These are phyloP conservation scores for Paxillus ammoniavirescens DNA, from an alignment of 768 basidiomycete species.

Conservation along the genomic window DNA sequence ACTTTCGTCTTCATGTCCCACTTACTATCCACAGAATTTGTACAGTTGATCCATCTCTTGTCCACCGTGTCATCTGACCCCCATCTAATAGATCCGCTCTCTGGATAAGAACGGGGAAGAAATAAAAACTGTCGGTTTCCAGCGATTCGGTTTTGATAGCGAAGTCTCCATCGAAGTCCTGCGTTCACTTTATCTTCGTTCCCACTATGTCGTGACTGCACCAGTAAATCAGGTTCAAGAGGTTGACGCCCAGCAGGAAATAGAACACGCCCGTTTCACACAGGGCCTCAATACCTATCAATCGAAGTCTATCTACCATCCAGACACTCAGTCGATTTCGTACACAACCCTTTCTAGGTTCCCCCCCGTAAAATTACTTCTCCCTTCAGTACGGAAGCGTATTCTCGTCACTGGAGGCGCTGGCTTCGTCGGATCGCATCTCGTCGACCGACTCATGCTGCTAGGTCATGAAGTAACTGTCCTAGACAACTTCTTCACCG, in stretches of 20 bases:
- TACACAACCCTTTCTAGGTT: conserved; percentile 92
- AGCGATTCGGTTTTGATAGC: conserved; percentile 89
- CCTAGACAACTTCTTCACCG: conserved; percentile 98
- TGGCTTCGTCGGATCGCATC: conserved; percentile 98
- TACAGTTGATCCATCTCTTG: background rate
- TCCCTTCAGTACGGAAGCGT: conserved; percentile 77
- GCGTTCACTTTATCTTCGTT: conserved; percentile 84
- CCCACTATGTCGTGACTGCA: conserved; percentile 64
- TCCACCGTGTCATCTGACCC: conserved; percentile 4
- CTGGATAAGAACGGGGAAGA: conserved; percentile 74
- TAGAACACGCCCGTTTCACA: conserved; percentile 53
- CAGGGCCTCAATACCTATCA: conserved; percentile 54
- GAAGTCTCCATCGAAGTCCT: conserved; percentile 77
- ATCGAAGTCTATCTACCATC: conserved; percentile 85
- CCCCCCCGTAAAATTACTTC: conserved; percentile 86
- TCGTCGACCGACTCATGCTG: conserved; percentile 96
- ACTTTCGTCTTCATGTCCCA: conserved; percentile 18
- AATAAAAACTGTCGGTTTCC: conserved; percentile 78
- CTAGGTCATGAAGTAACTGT: conserved; percentile 98
- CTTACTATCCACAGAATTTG: conserved; percentile 18
- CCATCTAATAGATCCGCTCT: conserved; percentile 48
- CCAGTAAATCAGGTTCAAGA: conserved; percentile 35
- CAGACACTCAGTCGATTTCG: conserved; percentile 77
- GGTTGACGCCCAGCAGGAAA: conserved; percentile 38
- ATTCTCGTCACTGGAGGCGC: conserved; percentile 96